A percentile compares a stretch with the other conserved stretches of the same genome.
phyloP scores from a whole-genome alignment of 371 early-diverging fungal species.

The Mucor piriformis region DNA sequence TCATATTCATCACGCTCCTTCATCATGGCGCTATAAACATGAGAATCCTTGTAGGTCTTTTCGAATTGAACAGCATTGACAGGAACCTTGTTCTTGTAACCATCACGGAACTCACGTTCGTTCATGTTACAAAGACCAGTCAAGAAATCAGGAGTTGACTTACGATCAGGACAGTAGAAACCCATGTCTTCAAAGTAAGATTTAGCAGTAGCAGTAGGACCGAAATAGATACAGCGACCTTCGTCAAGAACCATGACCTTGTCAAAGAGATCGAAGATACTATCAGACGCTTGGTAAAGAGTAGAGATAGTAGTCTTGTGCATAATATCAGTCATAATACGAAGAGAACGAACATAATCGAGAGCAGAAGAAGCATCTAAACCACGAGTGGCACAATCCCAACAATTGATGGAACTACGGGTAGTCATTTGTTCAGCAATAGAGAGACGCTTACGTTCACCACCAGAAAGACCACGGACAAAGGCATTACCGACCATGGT shows the following conservation, averaged over 20 bases:
- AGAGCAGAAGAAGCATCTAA: conserved; percentile 85
- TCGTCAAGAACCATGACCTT: conserved; percentile 65
- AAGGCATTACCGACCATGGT: conserved; percentile 75
- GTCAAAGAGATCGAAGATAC: conserved; percentile 68
- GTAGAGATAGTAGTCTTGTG: conserved; percentile 62
- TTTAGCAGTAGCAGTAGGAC: conserved; percentile 54
- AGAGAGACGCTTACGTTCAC: conserved; percentile 76
- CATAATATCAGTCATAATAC: conserved; percentile 56
- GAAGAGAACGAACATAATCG: conserved; percentile 64
- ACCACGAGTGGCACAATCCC: conserved; percentile 82
- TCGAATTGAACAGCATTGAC: conserved; percentile 57
- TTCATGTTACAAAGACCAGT: conserved; percentile 69
- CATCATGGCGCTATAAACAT: conserved; percentile 37
- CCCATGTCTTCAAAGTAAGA: conserved; percentile 61
- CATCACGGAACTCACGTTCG: conserved; percentile 63
- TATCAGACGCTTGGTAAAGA: conserved; percentile 69
- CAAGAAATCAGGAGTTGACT: conserved; percentile 81
- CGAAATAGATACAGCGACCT: conserved; percentile 69
- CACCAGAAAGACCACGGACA: conserved; percentile 73
- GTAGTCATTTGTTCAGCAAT: conserved; percentile 80
- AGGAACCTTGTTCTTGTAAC: conserved; percentile 57
- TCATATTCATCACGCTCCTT: conserved; percentile 52
- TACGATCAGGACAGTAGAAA: conserved; percentile 71
- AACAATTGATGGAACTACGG: conserved; percentile 64
- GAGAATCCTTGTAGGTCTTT: conserved; percentile 47